These are phyloP conservation scores for Cercophora scortea DNA, from an alignment of 495 filamentous ascomycete genomes.

Conservation along the genomic window DNA sequence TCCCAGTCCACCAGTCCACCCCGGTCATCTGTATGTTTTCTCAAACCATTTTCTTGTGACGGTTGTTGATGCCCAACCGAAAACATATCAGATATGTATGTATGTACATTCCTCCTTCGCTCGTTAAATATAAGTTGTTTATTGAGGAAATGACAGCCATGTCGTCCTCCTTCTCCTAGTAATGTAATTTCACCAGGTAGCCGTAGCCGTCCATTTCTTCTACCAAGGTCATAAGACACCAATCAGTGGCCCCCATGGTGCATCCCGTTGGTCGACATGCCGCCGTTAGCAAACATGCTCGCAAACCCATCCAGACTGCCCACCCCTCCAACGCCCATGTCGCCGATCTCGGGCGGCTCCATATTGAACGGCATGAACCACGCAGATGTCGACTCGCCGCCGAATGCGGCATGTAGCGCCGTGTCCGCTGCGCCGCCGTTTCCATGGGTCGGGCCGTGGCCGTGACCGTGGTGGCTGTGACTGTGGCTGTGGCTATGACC, in stretches of 20 bases:
- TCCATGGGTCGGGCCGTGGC: neutral
- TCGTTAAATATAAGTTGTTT: no score
- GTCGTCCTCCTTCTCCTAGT: no score
- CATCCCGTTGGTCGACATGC: slow-evolving; percentile 14
- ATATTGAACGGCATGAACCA: slow-evolving; percentile 97
- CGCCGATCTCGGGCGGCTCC: slow-evolving; percentile 59
- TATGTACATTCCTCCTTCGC: no score
- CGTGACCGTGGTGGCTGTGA: neutral
- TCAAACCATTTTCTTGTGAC: no score
- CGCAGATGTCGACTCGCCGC: slow-evolving; percentile 53
- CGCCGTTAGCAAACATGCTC: slow-evolving; percentile 28
- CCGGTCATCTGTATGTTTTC: no score
- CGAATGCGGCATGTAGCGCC: slow-evolving; percentile 21
- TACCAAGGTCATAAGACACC: no score
- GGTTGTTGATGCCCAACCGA: no score
- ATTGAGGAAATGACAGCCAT: no score
- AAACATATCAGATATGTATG: no score
- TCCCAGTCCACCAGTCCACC: no score
- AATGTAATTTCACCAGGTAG: no score
- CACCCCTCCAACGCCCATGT: slow-evolving; percentile 30
- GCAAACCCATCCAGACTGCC: slow-evolving; percentile 29
- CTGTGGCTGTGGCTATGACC: slow-evolving; percentile 6
- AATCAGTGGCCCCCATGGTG: slow-evolving; percentile 17
- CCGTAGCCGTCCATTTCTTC: no score
- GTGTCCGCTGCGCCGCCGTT: slow-evolving; percentile 8